phyloP scores from a whole-genome alignment of 371 early-diverging fungal species.

The Dinochytrium kinnereticum region DNA sequence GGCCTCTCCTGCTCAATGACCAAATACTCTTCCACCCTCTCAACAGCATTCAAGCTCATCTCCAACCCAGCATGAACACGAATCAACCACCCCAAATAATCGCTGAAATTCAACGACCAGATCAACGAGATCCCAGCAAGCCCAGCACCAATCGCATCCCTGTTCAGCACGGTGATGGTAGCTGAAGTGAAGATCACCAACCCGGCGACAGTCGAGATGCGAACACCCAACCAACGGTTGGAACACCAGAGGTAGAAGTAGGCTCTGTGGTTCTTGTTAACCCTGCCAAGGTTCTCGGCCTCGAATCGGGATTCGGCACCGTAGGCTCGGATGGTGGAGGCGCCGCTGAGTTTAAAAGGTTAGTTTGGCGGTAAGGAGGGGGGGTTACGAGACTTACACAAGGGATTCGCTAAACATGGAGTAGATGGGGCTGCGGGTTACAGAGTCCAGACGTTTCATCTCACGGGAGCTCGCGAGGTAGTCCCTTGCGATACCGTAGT shows the following conservation, averaged over 20 bases:
- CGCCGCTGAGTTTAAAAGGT: slow-evolving; percentile 38
- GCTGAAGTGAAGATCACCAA: slow-evolving; percentile 73
- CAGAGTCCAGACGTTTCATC: slow-evolving; percentile 78
- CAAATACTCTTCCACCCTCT: slow-evolving; percentile 64
- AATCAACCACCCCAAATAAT: slow-evolving; percentile 79
- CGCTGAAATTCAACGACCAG: slow-evolving; percentile 76
- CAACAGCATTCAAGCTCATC: slow-evolving; percentile 61
- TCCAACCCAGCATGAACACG: slow-evolving; percentile 77
- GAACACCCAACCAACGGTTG: slow-evolving; percentile 84
- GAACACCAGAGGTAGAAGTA: slow-evolving; percentile 81
- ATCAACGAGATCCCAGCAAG: slow-evolving; percentile 77
- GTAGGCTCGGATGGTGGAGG: slow-evolving; percentile 75
- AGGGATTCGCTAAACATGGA: slow-evolving; percentile 77
- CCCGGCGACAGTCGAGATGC: slow-evolving; percentile 70
- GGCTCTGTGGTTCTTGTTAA: slow-evolving; percentile 72
- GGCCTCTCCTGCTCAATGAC: slow-evolving; percentile 47
- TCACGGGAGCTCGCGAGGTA: slow-evolving; percentile 79
- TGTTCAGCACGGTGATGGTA: slow-evolving; percentile 48
- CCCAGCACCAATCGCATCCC: slow-evolving; percentile 32
- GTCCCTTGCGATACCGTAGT: slow-evolving; percentile 34
- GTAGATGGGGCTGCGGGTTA: slow-evolving; percentile 78
- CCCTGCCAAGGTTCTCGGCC: slow-evolving; percentile 47
- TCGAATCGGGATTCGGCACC: slow-evolving; percentile 54
- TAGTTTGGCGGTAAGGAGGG: not conserved
- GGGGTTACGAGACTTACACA: slow-evolving; percentile 34